Percentiles rank a stretch among this genome's conserved stretches.
Evolutionary conservation across 2,329 filamentous ascomycete species (phyloP).

Genomic region (Fusarium equiseti): DNA sequence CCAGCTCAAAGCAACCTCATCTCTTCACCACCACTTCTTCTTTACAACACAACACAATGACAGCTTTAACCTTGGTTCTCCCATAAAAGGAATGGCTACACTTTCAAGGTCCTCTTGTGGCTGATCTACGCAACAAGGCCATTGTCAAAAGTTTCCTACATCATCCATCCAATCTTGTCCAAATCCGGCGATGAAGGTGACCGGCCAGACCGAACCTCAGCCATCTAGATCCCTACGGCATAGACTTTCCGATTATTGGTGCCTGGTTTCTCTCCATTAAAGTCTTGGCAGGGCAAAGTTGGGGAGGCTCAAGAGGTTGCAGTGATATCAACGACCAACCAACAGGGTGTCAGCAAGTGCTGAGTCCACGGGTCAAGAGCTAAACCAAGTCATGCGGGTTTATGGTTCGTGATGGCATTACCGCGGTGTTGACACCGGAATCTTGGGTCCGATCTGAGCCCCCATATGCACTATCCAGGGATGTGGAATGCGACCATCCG

Average conservation of each 20-base stretch:
- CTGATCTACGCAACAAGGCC: slow-evolving; percentile 8
- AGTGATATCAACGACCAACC: not conserved
- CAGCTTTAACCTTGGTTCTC: not conserved
- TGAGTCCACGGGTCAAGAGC: not conserved
- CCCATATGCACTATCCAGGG: not conserved
- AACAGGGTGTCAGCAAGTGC: slow-evolving; percentile 24
- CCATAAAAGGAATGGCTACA: not conserved
- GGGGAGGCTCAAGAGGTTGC: not conserved
- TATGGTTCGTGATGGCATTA: slow-evolving; percentile 9
- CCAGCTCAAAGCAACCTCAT: not conserved
- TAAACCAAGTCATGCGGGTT: slow-evolving; percentile 1
- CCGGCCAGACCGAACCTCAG: slow-evolving; percentile 25
- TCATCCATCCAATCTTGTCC: slow-evolving; percentile 28
- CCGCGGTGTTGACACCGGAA: not conserved
- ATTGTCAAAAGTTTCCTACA: slow-evolving; percentile 12
- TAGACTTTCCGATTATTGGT: not conserved
- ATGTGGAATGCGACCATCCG: slow-evolving; percentile 32
- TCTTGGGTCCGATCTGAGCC: slow-evolving; percentile 6
- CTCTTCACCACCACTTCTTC: not conserved
- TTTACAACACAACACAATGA: not conserved
- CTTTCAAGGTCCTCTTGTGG: not conserved
- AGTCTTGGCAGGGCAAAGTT: not conserved
- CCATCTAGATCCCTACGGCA: slow-evolving; percentile 22
- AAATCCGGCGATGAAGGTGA: slow-evolving; percentile 32
- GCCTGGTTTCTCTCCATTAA: not conserved